Evolutionary conservation across 805 yeast species (phyloP), one percentile per base, ranked within the genome.

Genomic region (Yamadazyma sp.): DNA sequence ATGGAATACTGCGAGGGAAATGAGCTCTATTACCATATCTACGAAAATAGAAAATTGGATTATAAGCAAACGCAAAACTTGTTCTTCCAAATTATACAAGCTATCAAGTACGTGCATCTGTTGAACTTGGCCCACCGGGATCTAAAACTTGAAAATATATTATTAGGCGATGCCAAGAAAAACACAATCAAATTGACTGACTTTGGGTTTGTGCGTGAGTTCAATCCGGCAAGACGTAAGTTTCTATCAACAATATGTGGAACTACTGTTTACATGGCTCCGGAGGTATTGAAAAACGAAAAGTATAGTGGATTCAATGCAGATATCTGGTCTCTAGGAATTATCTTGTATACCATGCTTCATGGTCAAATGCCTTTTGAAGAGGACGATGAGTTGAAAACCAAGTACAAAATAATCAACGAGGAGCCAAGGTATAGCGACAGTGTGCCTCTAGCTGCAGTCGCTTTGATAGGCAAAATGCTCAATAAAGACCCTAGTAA

Each of bases 251-350:
- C 96, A 0, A 71, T 89, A 1, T 91, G 99, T 61, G 99, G 99
- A 3, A 91, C 98, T 0, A 80, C 89, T 1, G 95, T 88, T 3
- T 91, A 91, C 57, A 90, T 91, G 96, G 96, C 99, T 0, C 99
- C 99, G 0, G 99, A 91, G 55, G 67, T 93, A 44, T 67, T 90
- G 12, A 67, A 70, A 38, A 73, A 80, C 44, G 73, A 77, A 43
- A 79, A 80, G 31, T 89, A 89, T 57, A 79, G 80, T 28, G 98
- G 97, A 0, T 73, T 78, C 46, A 81, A 83, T 49, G 79, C 81
- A 2, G 99, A 91, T 56, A 79, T 85, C 5, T 91, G 99, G 99
- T 78, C 96, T 0, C 61, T 91, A 45, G 99, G 99, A 1, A 77
- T 93, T 8, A 88, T 93, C 11, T 62, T 91, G 6, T 93, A 82